Evolutionary conservation across 2,329 filamentous ascomycete species (phyloP).

Genomic region (Arthroderma sp.): DNA sequence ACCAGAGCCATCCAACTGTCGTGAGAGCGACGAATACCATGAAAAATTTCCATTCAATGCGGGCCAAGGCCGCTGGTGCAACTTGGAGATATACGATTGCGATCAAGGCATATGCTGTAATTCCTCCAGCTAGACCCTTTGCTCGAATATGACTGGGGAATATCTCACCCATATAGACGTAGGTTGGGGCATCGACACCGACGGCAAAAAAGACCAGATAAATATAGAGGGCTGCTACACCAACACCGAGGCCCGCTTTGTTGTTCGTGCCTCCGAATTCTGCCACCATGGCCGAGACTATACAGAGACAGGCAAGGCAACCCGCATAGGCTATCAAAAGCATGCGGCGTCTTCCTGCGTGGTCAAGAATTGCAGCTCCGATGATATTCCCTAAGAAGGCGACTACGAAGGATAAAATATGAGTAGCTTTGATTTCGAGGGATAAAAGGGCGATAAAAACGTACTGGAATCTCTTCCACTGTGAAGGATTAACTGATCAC

Average conservation of each 20-base stretch:
- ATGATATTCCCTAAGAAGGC: too few relatives aligned
- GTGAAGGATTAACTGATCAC: neutral
- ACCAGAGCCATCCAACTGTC: neutral
- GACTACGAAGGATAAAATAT: too few relatives aligned
- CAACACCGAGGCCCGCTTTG: neutral
- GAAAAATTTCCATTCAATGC: conserved; percentile 21
- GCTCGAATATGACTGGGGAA: neutral
- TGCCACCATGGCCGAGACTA: neutral
- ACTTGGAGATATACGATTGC: conserved; percentile 18
- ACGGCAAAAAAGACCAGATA: neutral
- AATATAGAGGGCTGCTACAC: neutral
- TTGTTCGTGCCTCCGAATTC: neutral
- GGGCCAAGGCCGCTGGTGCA: conserved; percentile 19
- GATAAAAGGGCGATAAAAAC: neutral
- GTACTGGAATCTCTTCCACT: neutral
- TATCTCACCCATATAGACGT: neutral
- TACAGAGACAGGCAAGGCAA: neutral
- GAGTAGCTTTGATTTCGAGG: too few relatives aligned
- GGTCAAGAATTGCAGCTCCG: too few relatives aligned
- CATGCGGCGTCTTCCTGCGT: too few relatives aligned
- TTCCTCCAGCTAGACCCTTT: neutral
- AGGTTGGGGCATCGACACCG: neutral
- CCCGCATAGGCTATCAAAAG: neutral
- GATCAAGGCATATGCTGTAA: neutral
- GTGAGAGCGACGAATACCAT: conserved; percentile 13